A percentile compares a stretch with the other conserved stretches of the same genome.
Evolutionary conservation across 2,329 filamentous ascomycete genomes (phyloP).

Genomic region (Paraphoma sp.): DNA sequence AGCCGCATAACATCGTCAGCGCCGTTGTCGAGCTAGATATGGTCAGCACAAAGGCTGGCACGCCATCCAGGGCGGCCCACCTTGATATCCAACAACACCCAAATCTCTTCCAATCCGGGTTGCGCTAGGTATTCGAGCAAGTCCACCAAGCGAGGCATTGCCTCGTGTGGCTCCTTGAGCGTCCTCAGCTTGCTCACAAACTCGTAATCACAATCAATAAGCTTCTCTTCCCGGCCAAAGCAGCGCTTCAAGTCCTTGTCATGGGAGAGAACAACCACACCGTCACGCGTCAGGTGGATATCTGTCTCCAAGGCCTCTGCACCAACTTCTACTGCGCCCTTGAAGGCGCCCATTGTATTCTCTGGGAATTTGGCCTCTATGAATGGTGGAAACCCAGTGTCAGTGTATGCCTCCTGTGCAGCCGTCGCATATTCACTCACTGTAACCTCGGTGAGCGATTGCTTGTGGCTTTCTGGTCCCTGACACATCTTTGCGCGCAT

Average conservation of each 20-base stretch:
- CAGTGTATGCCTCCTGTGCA: no score
- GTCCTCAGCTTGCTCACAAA: constrained; percentile 75
- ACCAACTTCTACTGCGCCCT: constrained; percentile 73
- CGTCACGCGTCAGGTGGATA: constrained; percentile 80
- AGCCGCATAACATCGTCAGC: constrained; percentile 72
- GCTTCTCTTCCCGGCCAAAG: constrained; percentile 75
- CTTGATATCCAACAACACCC: constrained; percentile 90
- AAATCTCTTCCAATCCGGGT: constrained; percentile 71
- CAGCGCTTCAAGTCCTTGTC: constrained; percentile 80
- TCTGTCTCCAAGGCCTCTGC: constrained; percentile 89
- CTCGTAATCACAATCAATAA: constrained; percentile 78
- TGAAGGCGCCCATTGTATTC: constrained; percentile 83
- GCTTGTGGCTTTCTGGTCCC: constrained; percentile 66
- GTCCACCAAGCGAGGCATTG: constrained; percentile 77
- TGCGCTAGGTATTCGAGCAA: constrained; percentile 74
- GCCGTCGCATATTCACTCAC: no score
- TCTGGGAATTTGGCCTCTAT: constrained; percentile 73
- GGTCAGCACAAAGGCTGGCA: constrained; percentile 7
- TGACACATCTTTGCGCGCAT: constrained; percentile 42
- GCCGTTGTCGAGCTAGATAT: constrained; percentile 69
- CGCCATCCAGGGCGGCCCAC: constrained; percentile 50
- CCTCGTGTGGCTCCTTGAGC: constrained; percentile 68
- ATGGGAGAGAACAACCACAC: constrained; percentile 84
- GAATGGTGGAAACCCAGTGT: no score
- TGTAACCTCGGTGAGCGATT: constrained; percentile 82